Conservation (phyloP, 2,329 filamentous ascomycete species). For the Immersiporthe knoxdaviesiana region DNA sequence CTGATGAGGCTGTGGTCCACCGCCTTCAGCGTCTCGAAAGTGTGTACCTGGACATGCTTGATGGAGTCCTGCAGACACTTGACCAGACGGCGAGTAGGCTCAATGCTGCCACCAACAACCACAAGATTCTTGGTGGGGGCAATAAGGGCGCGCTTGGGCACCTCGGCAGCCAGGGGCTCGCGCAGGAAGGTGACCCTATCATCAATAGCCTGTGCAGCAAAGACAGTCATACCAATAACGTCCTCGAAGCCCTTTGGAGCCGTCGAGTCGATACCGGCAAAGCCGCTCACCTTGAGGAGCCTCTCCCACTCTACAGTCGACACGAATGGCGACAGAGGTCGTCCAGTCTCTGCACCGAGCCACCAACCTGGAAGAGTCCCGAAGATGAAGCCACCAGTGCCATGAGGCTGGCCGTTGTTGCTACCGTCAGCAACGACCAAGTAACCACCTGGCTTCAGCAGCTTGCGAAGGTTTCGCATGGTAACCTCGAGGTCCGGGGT, state of each 20-base stretch:
- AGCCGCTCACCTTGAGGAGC: slow-evolving; percentile 5
- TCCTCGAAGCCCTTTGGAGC: background rate
- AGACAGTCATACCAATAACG: background rate
- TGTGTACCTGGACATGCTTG: too few species aligned
- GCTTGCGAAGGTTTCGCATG: slow-evolving; percentile 33
- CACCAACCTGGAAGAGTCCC: slow-evolving; percentile 26
- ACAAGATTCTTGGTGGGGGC: background rate
- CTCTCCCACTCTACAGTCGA: background rate
- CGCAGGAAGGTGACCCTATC: slow-evolving; percentile 11
- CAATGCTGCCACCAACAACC: background rate
- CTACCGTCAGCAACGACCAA: slow-evolving; percentile 33
- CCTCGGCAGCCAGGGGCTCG: background rate
- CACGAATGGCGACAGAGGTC: slow-evolving; percentile 13
- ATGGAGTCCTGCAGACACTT: background rate
- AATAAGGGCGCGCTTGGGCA: background rate
- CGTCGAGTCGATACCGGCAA: slow-evolving; percentile 5
- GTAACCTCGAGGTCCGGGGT: slow-evolving; percentile 33
- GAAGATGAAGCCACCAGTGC: slow-evolving; percentile 8
- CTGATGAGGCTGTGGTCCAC: background rate
- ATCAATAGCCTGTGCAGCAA: slow-evolving; percentile 20
- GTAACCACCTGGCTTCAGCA: slow-evolving; percentile 43
- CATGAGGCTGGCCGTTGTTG: background rate
- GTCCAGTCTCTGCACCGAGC: slow-evolving; percentile 13
- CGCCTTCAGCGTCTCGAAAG: background rate
- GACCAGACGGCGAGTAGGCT: background rate